phyloP scores from a whole-genome alignment of 805 yeast genomes.

The Ogataea populi-albae region DNA sequence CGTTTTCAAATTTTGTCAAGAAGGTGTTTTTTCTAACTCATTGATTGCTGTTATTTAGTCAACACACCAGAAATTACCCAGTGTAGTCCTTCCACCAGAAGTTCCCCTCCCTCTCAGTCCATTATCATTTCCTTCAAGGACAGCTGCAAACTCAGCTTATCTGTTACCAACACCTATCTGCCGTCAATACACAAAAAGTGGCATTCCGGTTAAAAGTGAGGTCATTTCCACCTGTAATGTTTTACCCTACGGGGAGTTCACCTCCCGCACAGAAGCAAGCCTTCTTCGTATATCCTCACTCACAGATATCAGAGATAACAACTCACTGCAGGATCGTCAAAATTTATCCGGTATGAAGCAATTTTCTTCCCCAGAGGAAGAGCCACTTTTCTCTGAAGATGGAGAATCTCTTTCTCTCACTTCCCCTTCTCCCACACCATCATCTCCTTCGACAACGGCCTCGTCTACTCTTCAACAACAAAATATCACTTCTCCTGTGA shows the following conservation, averaged over 20 bases:
- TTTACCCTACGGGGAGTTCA: neutral
- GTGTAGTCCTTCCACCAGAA: slow-evolving; percentile 8
- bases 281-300: no score
- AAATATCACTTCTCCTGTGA: neutral
- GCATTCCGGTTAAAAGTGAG: neutral
- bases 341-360: no score
- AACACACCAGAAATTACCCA: slow-evolving; percentile 5
- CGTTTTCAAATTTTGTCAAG: no score
- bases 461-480: neutral
- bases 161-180: slow-evolving; percentile 1
- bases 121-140: neutral
- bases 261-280: no score
- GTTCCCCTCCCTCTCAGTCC: slow-evolving; percentile 9
- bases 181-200: neutral
- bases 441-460: neutral
- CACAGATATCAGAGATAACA: no score
- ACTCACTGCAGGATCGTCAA: no score
- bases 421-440: neutral
- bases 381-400: neutral
- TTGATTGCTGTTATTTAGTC: neutral
- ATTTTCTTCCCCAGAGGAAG: neutral
- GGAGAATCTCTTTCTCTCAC: slow-evolving; percentile 1
- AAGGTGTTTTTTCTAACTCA: no score
- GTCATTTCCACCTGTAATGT: neutral
- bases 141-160: slow-evolving; percentile 1